Evolutionary conservation across 2,329 filamentous ascomycete species (phyloP), one percentile per base, ranked within the genome.

Genomic region (Elsinoe fawcettii): DNA sequence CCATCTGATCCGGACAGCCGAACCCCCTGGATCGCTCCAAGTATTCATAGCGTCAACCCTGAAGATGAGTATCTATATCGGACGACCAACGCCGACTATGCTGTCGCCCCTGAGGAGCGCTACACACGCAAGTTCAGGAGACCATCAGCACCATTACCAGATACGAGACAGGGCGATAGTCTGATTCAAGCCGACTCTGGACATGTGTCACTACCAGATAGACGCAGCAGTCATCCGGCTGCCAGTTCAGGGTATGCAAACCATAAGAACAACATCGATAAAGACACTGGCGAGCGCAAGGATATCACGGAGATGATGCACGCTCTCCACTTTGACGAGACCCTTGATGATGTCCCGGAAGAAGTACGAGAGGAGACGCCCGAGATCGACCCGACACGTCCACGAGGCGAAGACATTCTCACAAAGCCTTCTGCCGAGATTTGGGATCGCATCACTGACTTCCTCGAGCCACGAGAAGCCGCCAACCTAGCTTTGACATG

Each of bases 401-500:
- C 25, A 57, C 41, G 57, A 55, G 54, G 56, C 47, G 76, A 80
- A 55, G 62, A 62, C 5, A 65, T 74, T 14, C 70, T 82, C 32
- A 72, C 72, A 1, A 75, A 71, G 41, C 65, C 82, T 12, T 66
- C 78, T 3, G 60, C 69, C 1, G 64, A 67, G 2, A 59, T 80
- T 2, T 83, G 80, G 80, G 64, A 66, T 6, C 60, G 60, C 3
- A 73, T 81, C 37, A 66, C 73, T 11, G 65, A 63, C 7, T 71
- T 71, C 58, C 64, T 81, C 16, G 64, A 70, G 34, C 73, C 73
- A 6, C 65, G 70, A n/a, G 78, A 80, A 56, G 69, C 70, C 16
- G 78, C 78, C 4, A 74, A 71, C 62, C 71, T 82, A 9, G 73
- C 77, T 8, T 66, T 80, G 11, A 69, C 78, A 22, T 77, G 68